Evolutionary conservation across 2,329 filamentous ascomycete species (phyloP).

Genomic region (Pseudocercospora vitis): DNA sequence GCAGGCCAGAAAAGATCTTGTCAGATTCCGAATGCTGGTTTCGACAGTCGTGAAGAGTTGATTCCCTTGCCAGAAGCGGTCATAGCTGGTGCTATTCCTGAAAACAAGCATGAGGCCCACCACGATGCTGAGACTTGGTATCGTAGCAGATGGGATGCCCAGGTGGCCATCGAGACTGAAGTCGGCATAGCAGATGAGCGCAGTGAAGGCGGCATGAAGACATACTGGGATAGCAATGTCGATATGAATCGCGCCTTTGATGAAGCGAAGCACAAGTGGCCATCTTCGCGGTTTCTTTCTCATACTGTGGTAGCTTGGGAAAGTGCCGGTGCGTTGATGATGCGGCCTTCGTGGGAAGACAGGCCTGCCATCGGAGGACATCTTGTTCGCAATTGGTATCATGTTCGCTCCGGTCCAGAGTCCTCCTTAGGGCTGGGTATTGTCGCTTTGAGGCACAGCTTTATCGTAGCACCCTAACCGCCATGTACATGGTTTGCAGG

Average conservation of each 20-base stretch:
- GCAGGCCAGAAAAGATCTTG: constrained; percentile 56
- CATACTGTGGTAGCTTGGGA: constrained; percentile 47
- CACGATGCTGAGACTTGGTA: constrained; percentile 64
- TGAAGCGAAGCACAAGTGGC: constrained; percentile 64
- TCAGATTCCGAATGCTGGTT: constrained; percentile 61
- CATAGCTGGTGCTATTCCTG: constrained; percentile 64
- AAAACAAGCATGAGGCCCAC: constrained; percentile 69
- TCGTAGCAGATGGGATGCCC: constrained; percentile 59
- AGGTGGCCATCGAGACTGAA: constrained; percentile 45
- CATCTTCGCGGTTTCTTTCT: constrained; percentile 55
- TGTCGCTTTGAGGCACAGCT: neutral
- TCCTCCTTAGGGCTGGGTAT: neutral
- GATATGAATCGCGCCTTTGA: constrained; percentile 63
- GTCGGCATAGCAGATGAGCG: constrained; percentile 60
- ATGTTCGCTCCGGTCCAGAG: too few species aligned
- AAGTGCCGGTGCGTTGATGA: constrained; percentile 37
- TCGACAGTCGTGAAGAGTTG: constrained; percentile 56
- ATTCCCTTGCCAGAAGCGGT: constrained; percentile 59
- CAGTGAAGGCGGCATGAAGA: constrained; percentile 59
- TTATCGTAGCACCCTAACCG: constrained; percentile 1
- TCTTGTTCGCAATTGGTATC: neutral
- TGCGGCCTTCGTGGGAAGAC: constrained; percentile 5
- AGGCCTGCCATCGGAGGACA: neutral
- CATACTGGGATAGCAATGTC: constrained; percentile 59
- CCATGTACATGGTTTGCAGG: constrained; percentile 12